phyloP scores from a whole-genome alignment of 345 rosid genomes.

The Citrus cavaleriei region DNA sequence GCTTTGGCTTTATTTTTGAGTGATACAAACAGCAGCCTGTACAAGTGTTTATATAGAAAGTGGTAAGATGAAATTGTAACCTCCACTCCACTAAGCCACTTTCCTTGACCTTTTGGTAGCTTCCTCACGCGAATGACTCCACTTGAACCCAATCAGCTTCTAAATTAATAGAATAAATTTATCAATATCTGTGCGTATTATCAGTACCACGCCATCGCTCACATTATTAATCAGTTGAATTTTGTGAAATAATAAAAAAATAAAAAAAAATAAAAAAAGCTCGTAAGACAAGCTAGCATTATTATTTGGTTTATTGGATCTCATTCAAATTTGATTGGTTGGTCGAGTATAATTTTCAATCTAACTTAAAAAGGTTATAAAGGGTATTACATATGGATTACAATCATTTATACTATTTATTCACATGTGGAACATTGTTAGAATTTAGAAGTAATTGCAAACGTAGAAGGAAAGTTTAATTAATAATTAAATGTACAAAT shows the following conservation, averaged over 20 bases:
- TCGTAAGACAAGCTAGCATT: neutral
- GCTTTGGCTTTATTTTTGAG: neutral
- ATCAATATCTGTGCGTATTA: too few relatives aligned
- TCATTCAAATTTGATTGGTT: neutral
- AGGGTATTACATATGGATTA: too few relatives aligned
- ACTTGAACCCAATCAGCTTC: too few relatives aligned
- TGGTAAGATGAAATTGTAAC: neutral
- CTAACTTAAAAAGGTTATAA: too few relatives aligned
- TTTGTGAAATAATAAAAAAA: neutral
- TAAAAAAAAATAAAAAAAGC: too few relatives aligned
- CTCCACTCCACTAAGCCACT: neutral
- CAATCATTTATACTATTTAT: too few relatives aligned
- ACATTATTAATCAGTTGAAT: neutral
- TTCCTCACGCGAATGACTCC: neutral
- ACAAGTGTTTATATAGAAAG: slow-evolving; percentile 8
- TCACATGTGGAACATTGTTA: too few relatives aligned
- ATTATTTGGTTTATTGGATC: neutral
- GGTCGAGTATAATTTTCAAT: neutral
- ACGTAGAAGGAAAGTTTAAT: neutral
- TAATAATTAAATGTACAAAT: neutral
- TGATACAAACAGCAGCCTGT: neutral
- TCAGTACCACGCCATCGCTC: neutral
- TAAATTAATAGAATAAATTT: neutral
- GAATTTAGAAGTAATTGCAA: neutral
- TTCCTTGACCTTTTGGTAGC: neutral